Evolutionary conservation across 2,329 filamentous ascomycete genomes (phyloP).

Genomic region (Nothophoma quercina): DNA sequence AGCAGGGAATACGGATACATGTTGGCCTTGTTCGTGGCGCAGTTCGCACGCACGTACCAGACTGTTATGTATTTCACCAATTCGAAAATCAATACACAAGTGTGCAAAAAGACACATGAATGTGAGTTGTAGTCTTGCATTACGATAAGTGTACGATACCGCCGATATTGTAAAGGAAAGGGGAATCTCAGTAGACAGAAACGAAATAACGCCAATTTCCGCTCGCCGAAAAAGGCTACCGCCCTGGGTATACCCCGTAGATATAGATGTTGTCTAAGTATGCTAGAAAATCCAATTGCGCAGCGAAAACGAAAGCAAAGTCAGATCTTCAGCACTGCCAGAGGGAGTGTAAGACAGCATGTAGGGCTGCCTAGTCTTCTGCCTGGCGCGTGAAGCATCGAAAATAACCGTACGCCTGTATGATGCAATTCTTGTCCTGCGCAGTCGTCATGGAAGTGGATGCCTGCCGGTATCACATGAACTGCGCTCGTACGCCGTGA

Average conservation of each 20-base stretch:
- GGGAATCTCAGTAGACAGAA: conserved; percentile 14
- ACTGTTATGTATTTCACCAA: background rate
- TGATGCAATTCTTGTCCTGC: conserved; percentile 27
- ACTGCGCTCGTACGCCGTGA: conserved; percentile 21
- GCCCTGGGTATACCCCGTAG: conserved; percentile 3
- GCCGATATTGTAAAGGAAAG: conserved; percentile 9
- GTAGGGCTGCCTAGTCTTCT: background rate
- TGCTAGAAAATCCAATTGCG: conserved; percentile 3
- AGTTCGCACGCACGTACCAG: background rate
- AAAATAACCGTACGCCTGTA: conserved; percentile 17
- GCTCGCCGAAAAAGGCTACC: conserved; percentile 1
- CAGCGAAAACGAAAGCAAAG: background rate
- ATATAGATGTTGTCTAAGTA: conserved; percentile 15
- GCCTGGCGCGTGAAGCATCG: background rate
- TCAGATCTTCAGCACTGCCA: background rate
- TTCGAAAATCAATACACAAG: too few species aligned
- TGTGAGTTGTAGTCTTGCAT: too few species aligned
- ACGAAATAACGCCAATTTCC: conserved; percentile 2
- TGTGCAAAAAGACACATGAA: background rate
- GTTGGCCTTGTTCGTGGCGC: background rate
- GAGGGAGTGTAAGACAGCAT: background rate
- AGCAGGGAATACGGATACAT: background rate
- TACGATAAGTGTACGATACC: conserved; percentile 11
- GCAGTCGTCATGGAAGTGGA: conserved; percentile 22
- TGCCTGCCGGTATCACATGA: conserved; percentile 25